phyloP scores from a whole-genome alignment of 257 asterid genomes.

The Solanum rostratum region DNA sequence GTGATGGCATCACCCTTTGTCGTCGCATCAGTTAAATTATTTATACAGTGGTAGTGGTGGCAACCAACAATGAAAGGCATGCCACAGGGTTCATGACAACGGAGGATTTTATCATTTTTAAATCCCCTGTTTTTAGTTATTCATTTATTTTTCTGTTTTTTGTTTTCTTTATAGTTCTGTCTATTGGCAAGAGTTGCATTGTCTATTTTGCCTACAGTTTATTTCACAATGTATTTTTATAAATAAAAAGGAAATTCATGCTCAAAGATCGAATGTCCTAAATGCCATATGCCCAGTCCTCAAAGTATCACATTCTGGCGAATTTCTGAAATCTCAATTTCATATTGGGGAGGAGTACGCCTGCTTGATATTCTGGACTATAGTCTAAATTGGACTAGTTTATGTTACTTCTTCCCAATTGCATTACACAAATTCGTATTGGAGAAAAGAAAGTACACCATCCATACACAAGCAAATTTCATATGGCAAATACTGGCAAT shows the following conservation, averaged over 20 bases:
- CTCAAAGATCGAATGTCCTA: not conserved
- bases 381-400: no score
- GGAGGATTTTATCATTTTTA: not conserved
- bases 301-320: not conserved
- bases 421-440: no score
- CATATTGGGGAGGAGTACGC: no score
- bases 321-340: not conserved
- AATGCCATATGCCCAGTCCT: not conserved
- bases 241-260: not conserved
- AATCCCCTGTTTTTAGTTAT: not conserved
- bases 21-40: slow-evolving; percentile 15
- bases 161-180: not conserved
- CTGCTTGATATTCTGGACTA: no score
- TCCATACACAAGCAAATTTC: no score
- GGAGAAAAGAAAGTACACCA: no score
- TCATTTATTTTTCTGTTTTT: not conserved
- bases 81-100: not conserved
- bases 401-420: no score
- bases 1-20: slow-evolving; percentile 62
- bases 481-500: no score
- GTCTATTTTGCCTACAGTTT: not conserved
- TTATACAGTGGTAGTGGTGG: not conserved
- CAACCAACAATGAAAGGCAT: not conserved
- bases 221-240: not conserved
- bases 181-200: not conserved